Percentiles rank a stretch among this genome's conserved stretches.
These are phyloP conservation scores for Phoma sp. DNA, from an alignment of 2,329 filamentous ascomycete genomes.

Conservation along the genomic window DNA sequence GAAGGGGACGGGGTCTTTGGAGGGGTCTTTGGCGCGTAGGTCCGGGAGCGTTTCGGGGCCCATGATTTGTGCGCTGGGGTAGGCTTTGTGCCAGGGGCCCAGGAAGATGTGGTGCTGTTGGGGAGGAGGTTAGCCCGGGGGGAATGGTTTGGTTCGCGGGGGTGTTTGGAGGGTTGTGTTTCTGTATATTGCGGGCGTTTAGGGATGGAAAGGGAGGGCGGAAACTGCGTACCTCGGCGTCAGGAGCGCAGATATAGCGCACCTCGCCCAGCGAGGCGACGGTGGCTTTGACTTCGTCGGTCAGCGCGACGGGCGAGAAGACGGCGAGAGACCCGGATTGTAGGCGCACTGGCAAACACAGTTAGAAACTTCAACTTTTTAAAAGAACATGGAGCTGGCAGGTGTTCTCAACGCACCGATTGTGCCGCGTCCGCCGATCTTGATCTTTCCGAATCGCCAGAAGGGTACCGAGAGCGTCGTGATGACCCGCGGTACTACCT, in stretches of 20 bases:
- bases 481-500: constrained; percentile 75
- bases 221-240: constrained; percentile 68
- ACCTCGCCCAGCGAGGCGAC: constrained; percentile 68
- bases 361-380: no score
- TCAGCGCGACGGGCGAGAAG: constrained; percentile 90
- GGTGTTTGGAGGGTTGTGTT: no score
- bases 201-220: not conserved
- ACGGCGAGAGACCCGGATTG: constrained; percentile 79
- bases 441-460: constrained; percentile 75
- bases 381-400: no score
- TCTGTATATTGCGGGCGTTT: no score
- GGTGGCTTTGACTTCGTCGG: constrained; percentile 71
- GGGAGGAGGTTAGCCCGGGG: no score
- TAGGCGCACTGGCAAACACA: constrained; percentile 74
- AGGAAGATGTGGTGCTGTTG: constrained; percentile 85
- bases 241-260: constrained; percentile 83
- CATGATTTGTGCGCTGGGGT: constrained; percentile 78
- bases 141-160: not conserved
- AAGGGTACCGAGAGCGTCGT: constrained; percentile 85
- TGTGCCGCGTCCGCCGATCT: constrained; percentile 86
- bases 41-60: constrained; percentile 82
- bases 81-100: constrained; percentile 80
- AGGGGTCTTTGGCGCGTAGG: constrained; percentile 69
- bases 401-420: constrained; percentile 76
- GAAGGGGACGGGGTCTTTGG: constrained; percentile 67